phyloP scores from a whole-genome alignment of 805 yeast species.

The Candida patagonica region DNA sequence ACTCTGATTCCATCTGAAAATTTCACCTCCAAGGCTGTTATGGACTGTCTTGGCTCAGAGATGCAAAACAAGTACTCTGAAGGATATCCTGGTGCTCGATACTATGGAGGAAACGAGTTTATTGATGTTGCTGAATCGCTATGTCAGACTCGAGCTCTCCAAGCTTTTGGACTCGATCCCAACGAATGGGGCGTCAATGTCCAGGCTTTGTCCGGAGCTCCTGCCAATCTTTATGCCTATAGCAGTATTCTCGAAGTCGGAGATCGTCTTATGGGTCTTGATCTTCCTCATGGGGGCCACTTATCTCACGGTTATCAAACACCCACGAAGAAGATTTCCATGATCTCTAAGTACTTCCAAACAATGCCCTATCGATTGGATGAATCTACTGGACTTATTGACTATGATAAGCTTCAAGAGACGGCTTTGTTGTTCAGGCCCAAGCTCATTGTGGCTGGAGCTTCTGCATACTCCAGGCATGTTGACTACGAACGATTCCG shows the following conservation, averaged over 20 bases:
- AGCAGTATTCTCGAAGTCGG: slow-evolving; percentile 82
- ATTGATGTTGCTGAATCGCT: slow-evolving; percentile 84
- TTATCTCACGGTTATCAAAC: slow-evolving; percentile 96
- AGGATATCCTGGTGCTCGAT: slow-evolving; percentile 97
- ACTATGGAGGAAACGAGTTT: slow-evolving; percentile 95
- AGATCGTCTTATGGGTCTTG: slow-evolving; percentile 94
- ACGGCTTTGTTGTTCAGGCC: slow-evolving; percentile 87
- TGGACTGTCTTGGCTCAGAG: slow-evolving; percentile 90
- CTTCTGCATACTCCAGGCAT: slow-evolving; percentile 89
- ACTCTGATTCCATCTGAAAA: slow-evolving; percentile 93
- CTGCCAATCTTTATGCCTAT: slow-evolving; percentile 90
- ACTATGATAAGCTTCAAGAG: slow-evolving; percentile 77
- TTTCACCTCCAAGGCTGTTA: slow-evolving; percentile 90
- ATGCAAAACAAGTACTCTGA: slow-evolving; percentile 98
- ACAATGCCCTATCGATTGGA: slow-evolving; percentile 96
- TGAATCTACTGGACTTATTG: slow-evolving; percentile 79
- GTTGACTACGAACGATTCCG: slow-evolving; percentile 87
- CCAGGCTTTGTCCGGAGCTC: slow-evolving; percentile 91
- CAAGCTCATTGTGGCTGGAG: slow-evolving; percentile 90
- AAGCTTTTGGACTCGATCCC: slow-evolving; percentile 68
- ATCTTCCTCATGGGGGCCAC: slow-evolving; percentile 97
- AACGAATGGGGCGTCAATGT: slow-evolving; percentile 96
- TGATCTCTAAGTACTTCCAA: slow-evolving; percentile 87
- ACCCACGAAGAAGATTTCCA: slow-evolving; percentile 78
- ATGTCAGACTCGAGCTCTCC: slow-evolving; percentile 86